phyloP scores from a whole-genome alignment of 1,139 yeast genomes.

The Candida tunisiensis region DNA sequence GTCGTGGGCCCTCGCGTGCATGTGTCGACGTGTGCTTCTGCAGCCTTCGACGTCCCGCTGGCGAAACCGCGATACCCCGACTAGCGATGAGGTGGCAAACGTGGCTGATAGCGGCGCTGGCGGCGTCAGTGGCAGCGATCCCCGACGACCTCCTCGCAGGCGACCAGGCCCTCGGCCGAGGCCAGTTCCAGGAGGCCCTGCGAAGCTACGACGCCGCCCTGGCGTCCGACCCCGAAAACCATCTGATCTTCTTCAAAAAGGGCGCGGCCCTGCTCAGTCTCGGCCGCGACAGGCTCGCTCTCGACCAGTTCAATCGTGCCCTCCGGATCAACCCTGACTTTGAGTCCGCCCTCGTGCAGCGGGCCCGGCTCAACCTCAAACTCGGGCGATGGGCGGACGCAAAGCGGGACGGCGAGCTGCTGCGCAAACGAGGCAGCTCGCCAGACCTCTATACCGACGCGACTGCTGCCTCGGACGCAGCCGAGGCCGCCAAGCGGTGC shows the following conservation, averaged over 20 bases:
- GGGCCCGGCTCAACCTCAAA: slow-evolving; percentile 17
- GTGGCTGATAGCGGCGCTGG: neutral
- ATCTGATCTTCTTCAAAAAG: slow-evolving; percentile 19
- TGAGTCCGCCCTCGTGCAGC: slow-evolving; percentile 18
- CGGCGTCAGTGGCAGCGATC: neutral
- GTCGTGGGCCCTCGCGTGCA: no score
- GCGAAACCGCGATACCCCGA: neutral
- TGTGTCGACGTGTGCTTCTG: no score
- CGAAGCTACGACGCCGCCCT: slow-evolving; percentile 30
- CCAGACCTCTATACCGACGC: slow-evolving; percentile 5
- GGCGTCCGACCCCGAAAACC: slow-evolving; percentile 15
- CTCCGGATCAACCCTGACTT: slow-evolving; percentile 19
- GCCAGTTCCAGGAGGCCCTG: slow-evolving; percentile 19
- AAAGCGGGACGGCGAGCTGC: slow-evolving; percentile 7
- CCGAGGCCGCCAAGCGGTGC: slow-evolving; percentile 4
- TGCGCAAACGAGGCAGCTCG: slow-evolving; percentile 5
- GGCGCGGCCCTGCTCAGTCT: slow-evolving; percentile 21
- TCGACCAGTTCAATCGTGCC: slow-evolving; percentile 18
- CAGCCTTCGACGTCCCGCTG: no score
- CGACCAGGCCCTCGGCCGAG: neutral
- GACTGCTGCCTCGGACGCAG: slow-evolving; percentile 3
- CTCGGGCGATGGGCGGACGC: slow-evolving; percentile 19
- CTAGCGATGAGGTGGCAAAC: neutral
- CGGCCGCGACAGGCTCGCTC: slow-evolving; percentile 19
- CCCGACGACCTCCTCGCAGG: neutral